phyloP scores from a whole-genome alignment of 2,329 filamentous ascomycete species.

The Trichothecium roseum region DNA sequence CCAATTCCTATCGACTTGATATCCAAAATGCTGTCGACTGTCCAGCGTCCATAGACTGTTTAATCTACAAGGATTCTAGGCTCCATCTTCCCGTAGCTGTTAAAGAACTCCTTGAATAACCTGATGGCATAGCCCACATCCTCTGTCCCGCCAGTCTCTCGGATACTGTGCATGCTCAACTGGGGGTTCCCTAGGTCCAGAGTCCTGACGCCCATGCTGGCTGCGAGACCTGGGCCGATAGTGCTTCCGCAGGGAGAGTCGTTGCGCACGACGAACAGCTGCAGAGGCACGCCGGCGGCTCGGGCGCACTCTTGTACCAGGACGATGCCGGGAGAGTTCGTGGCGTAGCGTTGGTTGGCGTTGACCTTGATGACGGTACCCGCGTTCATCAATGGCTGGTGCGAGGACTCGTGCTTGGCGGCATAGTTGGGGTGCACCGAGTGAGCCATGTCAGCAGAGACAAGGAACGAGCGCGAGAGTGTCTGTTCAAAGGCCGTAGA shows the following conservation, averaged over 20 bases:
- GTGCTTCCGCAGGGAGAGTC: constrained; percentile 92
- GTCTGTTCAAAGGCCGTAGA: constrained; percentile 89
- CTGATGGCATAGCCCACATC: constrained; percentile 81
- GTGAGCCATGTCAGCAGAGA: constrained; percentile 97
- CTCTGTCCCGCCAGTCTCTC: constrained; percentile 80
- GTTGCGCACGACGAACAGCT: constrained; percentile 93
- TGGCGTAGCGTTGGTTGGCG: constrained; percentile 93
- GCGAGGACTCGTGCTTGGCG: constrained; percentile 81
- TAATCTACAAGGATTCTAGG: constrained; percentile 75
- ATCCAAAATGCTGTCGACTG: no score
- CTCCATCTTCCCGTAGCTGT: constrained; percentile 74
- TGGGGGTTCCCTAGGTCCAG: constrained; percentile 91
- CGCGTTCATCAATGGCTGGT: constrained; percentile 92
- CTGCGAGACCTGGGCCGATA: constrained; percentile 92
- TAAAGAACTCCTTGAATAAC: constrained; percentile 80
- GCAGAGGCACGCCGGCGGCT: constrained; percentile 67
- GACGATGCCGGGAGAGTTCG: constrained; percentile 91
- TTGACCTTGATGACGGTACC: constrained; percentile 97
- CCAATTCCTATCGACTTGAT: no score
- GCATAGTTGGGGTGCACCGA: constrained; percentile 92
- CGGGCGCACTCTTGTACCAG: constrained; percentile 80
- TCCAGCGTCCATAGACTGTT: neutral
- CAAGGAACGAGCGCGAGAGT: constrained; percentile 78
- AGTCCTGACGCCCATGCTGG: constrained; percentile 76
- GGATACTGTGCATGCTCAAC: constrained; percentile 92